A percentile compares a stretch with the other conserved stretches of the same genome.
These are phyloP conservation scores for Metarhizium guizhouense DNA, from an alignment of 2,329 filamentous ascomycete genomes.

Conservation along the genomic window DNA sequence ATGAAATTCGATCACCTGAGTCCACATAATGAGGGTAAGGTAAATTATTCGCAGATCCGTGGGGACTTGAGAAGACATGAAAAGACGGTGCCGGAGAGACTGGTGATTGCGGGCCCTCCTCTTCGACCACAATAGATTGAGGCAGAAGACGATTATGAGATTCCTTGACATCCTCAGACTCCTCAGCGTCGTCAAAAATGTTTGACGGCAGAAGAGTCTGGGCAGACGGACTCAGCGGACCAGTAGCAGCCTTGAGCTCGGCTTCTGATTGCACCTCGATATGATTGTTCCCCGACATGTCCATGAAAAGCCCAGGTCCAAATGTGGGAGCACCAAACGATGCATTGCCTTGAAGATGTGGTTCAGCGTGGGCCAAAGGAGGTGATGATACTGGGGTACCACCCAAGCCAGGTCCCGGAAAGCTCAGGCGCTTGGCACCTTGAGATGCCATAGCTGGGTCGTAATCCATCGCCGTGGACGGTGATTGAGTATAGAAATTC, in stretches of 20 bases:
- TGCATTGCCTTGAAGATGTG: slow-evolving; percentile 39
- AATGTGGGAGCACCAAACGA: slow-evolving; percentile 47
- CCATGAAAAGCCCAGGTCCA: slow-evolving; percentile 43
- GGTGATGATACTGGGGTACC: slow-evolving; percentile 4
- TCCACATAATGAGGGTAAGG: slow-evolving; percentile 44
- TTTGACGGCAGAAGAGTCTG: slow-evolving; percentile 63
- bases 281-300: slow-evolving; percentile 29
- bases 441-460: slow-evolving; percentile 32
- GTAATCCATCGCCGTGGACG: slow-evolving; percentile 37
- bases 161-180: slow-evolving; percentile 37
- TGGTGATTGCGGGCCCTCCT: slow-evolving; percentile 50
- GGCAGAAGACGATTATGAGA: slow-evolving; percentile 23
- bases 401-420: slow-evolving; percentile 2
- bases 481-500: slow-evolving; percentile 36
- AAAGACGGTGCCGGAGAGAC: slow-evolving; percentile 48
- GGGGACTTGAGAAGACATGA: slow-evolving; percentile 52
- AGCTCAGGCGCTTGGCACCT: slow-evolving; percentile 35
- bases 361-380: slow-evolving; percentile 18
- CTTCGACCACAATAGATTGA: slow-evolving; percentile 19
- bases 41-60: slow-evolving; percentile 49
- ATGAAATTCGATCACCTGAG: slow-evolving; percentile 33
- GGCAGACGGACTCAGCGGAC: slow-evolving; percentile 69
- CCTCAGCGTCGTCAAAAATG: slow-evolving; percentile 54
- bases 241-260: slow-evolving; percentile 52
- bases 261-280: slow-evolving; percentile 46